Evolutionary conservation across 116 monocot species (phyloP), one percentile per base, ranked within the genome.

Genomic region (Iris pallida): DNA sequence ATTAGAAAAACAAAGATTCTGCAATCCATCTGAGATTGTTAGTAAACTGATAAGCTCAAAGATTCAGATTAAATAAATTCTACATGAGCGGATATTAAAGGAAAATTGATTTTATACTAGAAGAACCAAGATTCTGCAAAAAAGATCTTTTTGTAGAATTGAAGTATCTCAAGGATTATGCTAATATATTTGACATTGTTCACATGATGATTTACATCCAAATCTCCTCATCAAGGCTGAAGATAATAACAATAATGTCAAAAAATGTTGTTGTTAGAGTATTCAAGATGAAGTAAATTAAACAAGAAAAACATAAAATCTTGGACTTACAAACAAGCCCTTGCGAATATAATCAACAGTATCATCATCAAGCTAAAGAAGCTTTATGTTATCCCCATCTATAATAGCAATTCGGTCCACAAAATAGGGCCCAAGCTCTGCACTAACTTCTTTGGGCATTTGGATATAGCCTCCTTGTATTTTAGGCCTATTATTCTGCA

Each of bases 101-200:
- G n/a, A n/a, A n/a, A n/a, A n/a, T n/a, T n/a, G n/a, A n/a, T n/a
- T n/a, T n/a, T n/a, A n/a, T n/a, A n/a, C n/a, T n/a, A n/a, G n/a
- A n/a, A n/a, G n/a, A n/a, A n/a, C n/a, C n/a, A n/a, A n/a, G n/a
- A n/a, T n/a, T n/a, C n/a, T n/a, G 30, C 30, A 30, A 30, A 30
- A 30, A 30, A 30, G 30, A 30, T 30, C 30, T 1, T 30, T 30
- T 30, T 30, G 30, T 30, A 30, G 30, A 0, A 30, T 30, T 30
- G 47, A 53, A 65, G 41, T 82, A 93, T 89, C 93, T 93, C 93
- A 57, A 93, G 84, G 82, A 93, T 86, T 89, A 89, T 89, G 30
- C 89, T 86, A 55, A 93, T 84, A 64, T 93, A 93, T 64, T 93
- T 93, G 58, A 93, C 93, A 78, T 93, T 93, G 79, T 93, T 93